Evolutionary conservation across 257 asterid genomes (phyloP), one percentile per base, ranked within the genome.

Genomic region (Eucommia ulmoides): DNA sequence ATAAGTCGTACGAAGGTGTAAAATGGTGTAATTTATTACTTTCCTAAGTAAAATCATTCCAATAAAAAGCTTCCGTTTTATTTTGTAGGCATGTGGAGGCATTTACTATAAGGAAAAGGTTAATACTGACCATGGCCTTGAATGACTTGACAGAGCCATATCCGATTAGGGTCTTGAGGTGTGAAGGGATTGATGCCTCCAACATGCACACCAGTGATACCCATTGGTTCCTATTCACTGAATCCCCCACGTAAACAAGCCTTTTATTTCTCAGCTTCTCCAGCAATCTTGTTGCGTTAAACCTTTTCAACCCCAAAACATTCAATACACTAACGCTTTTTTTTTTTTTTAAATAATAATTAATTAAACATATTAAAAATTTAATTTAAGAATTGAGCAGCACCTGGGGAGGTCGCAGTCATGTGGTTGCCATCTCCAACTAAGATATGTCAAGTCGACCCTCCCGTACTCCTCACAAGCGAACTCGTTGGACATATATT

Each of bases 191-290:
- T 23, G 61, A 51, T 20, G 84, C 61, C 42, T 81, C 83, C 1
- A 80, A 49, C 24, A 84, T 49, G 62, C 93, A 84, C 20, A 74
- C 77, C 73, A 84, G 63, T 2, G 94, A 80, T 20, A 49, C 64
- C 82, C 84, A 80, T 59, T 80, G 94, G 26, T 77, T 77, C 54
- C 79, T 65, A 46, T 55, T 70, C 38, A 83, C 29, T 0, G 94
- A 83, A 67, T 83, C 94, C 8, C 94, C 94, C 4, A 74, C 80
- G 42, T 42, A 80, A 7, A 78, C 63, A 17, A 83, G 42, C n/a
- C n/a, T n/a, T n/a, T n/a, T n/a, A n/a, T n/a, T n/a, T n/a, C n/a
- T n/a, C n/a, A n/a, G n/a, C n/a, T 63, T 75, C 78, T 75, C 81
- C 74, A 80, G 33, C 61, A 83, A 44, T 16, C 54, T 42, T 1